Conservation (phyloP, 2,329 filamentous ascomycete species). For the Talaromyces sp. region DNA sequence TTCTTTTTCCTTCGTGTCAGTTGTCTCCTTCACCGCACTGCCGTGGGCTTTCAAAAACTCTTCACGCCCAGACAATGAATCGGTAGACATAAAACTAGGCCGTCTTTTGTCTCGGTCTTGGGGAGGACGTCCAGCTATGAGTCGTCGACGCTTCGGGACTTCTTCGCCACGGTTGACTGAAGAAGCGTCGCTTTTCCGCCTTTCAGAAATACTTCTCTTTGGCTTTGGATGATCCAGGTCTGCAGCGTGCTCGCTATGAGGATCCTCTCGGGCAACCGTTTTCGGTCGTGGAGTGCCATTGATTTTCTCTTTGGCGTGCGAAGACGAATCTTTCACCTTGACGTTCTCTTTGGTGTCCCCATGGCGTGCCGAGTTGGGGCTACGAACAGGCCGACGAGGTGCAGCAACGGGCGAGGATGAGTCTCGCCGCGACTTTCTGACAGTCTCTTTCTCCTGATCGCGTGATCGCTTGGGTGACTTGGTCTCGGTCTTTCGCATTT, state of each 20-base stretch:
- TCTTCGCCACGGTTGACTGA: slow-evolving; percentile 27
- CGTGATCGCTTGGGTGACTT: slow-evolving; percentile 36
- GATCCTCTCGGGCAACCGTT: slow-evolving; percentile 18
- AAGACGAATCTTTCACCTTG: slow-evolving; percentile 6
- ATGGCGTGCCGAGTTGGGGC: slow-evolving; percentile 23
- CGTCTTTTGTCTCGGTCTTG: slow-evolving; percentile 30
- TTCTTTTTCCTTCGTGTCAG: slow-evolving; percentile 2
- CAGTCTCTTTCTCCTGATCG: slow-evolving; percentile 35
- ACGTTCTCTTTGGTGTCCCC: slow-evolving; percentile 22
- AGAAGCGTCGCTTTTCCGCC: slow-evolving; percentile 28
- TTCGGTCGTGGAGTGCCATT: slow-evolving; percentile 16
- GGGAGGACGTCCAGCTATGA: slow-evolving; percentile 38
- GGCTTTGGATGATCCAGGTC: slow-evolving; percentile 30
- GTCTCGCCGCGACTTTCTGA: slow-evolving; percentile 25
- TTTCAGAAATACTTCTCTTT: slow-evolving; percentile 21
- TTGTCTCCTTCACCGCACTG: slow-evolving; percentile 7
- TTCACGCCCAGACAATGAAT: slow-evolving; percentile 36
- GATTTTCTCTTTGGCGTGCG: slow-evolving; percentile 6
- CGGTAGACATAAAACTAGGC: slow-evolving; percentile 35
- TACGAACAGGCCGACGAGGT: slow-evolving; percentile 27
- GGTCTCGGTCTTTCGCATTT: slow-evolving; percentile 28
- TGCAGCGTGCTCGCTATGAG: slow-evolving; percentile 20
- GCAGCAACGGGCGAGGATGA: slow-evolving; percentile 35
- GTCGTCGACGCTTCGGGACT: slow-evolving; percentile 31
- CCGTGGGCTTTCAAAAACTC: slow-evolving; percentile 25